Evolutionary conservation across 208 protist genomes (phyloP).

Genomic region (Phytomonas sp.): DNA sequence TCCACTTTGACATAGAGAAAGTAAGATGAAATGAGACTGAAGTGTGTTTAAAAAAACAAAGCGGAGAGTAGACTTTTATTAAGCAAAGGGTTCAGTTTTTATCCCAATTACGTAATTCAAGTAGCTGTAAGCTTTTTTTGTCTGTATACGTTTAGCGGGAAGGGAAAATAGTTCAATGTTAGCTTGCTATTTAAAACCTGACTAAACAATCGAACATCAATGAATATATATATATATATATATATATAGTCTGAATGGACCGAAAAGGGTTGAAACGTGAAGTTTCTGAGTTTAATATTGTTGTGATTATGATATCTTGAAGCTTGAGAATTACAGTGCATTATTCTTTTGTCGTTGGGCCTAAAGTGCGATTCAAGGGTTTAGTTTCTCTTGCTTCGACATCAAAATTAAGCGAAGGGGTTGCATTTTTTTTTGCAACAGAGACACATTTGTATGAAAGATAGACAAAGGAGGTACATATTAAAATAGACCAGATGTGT

Average conservation of each 20-base stretch:
- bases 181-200: not conserved
- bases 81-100: not conserved
- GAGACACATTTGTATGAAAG: not conserved
- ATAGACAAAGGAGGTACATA: conserved; percentile 8
- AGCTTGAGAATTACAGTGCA: not conserved
- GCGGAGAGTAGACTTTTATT: not conserved
- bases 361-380: not conserved
- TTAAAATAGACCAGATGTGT: conserved; percentile 8
- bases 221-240: not conserved
- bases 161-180: conserved; percentile 6
- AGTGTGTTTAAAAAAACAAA: not conserved
- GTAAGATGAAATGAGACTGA: not conserved
- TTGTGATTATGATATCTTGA: not conserved
- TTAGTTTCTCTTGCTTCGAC: not conserved
- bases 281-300: not conserved
- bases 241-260: not conserved
- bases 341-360: not conserved
- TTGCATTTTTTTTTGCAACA: not conserved
- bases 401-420: not conserved
- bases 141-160: conserved; percentile 8
- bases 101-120: conserved; percentile 2
- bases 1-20: not conserved
- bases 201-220: not conserved
- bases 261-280: not conserved
- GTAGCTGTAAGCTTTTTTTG: conserved; percentile 6